Base-by-base conservation (phyloP, 2,329 filamentous ascomycete genomes). In the Lachnum nothofagi region DNA sequence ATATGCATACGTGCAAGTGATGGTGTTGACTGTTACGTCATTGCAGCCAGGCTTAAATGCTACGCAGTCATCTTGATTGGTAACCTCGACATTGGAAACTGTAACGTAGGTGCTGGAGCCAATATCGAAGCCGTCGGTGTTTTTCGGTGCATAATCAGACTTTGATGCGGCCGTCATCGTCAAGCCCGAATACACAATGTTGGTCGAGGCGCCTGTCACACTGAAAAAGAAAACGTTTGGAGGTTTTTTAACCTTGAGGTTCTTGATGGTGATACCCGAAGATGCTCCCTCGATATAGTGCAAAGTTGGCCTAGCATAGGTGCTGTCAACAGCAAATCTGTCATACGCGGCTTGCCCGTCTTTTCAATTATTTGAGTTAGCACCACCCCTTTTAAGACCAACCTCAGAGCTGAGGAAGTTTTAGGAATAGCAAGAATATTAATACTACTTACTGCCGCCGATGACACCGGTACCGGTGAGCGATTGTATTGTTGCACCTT, bases 61-160 rank as follows among this genome's bases (percentile, higher is more conserved):
- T 12, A 80, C 64, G 57, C 78, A 81, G 60, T 80, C 78, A 46
- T 81, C 77, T 63, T 80, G 76, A 64, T 80, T 80, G 59, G 72
- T 70, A 46, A 80, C 68, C 44, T 64, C 69, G 20, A 73, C 72
- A 33, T 72, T 71, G 44, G 65, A 68, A 59, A 81, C 75, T 40
- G 67, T 72, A 23, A 79, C 66, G 34, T 69, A 69, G n/a, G 63
- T 68, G 14, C 68, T 72, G 29, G 60, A 63, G 23, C 72, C 71
- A 27, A 77, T 67, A 48, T 77, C 72, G 52, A 76, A 77, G 5
- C 67, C 74, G 50, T 80, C 77, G 2, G 77, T 80, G 65, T 80
- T 80, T 54, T 73, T 69, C 67, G 74, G 57, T 1, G 50, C 48
- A 22, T 70, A 70, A 23, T 50, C 49, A 4, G 67, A 72, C 8